Evolutionary conservation across 208 protist genomes (phyloP).

Genomic region (Leptomonas pyrrhocoris): DNA sequence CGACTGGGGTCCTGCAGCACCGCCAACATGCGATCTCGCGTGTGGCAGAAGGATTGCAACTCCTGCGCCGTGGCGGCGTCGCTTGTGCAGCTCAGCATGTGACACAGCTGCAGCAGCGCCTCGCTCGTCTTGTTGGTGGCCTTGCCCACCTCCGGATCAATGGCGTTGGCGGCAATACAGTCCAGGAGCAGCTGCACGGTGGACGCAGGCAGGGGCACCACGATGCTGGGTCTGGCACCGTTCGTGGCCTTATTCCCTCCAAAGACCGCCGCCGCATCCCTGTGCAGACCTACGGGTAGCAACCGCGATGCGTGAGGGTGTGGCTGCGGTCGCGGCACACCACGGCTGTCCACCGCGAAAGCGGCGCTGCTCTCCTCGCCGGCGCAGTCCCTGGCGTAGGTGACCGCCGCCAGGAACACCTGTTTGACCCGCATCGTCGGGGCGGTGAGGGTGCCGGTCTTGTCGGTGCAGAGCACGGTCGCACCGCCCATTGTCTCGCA

Average conservation of each 20-base stretch:
- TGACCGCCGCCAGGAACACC: constrained; percentile 49
- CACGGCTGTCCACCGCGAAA: neutral
- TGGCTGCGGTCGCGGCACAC: neutral
- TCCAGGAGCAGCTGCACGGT: constrained; percentile 56
- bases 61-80: constrained; percentile 15
- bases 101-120: constrained; percentile 54
- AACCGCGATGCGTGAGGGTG: neutral
- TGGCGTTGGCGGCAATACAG: constrained; percentile 61
- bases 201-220: constrained; percentile 29
- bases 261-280: neutral
- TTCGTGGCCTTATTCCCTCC: neutral
- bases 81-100: constrained; percentile 13
- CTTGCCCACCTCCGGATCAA: constrained; percentile 63
- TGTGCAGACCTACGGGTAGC: neutral
- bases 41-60: constrained; percentile 24
- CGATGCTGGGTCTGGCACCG: constrained; percentile 1
- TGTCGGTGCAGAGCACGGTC: constrained; percentile 95
- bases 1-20: constrained; percentile 46
- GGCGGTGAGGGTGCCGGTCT: constrained; percentile 94
- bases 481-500: constrained; percentile 98
- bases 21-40: constrained; percentile 32
- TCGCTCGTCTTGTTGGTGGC: constrained; percentile 76
- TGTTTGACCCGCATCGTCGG: constrained; percentile 91
- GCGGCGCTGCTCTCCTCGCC: constrained; percentile 1
- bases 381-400: constrained; percentile 15